These are phyloP conservation scores for Fusarium oxysporum DNA, from an alignment of 2,329 filamentous ascomycete genomes.

Conservation along the genomic window DNA sequence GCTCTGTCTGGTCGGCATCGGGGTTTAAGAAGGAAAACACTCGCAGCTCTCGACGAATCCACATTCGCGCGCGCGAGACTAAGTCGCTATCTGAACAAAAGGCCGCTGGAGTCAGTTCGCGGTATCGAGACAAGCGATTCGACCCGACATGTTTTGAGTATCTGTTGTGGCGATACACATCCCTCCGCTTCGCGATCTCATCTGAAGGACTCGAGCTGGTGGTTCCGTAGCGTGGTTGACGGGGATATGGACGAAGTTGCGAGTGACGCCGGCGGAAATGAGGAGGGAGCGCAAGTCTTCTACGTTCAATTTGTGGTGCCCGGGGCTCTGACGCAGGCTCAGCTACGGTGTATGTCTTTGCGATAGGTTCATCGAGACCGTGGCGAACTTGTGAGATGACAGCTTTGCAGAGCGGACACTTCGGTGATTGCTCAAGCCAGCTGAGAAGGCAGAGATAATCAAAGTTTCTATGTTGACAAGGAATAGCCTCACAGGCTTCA, in stretches of 20 bases:
- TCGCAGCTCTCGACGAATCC: slow-evolving; percentile 84
- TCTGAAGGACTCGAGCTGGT: slow-evolving; percentile 13
- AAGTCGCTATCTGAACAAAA: slow-evolving; percentile 75
- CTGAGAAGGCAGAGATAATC: slow-evolving; percentile 86
- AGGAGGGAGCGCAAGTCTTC: slow-evolving; percentile 4
- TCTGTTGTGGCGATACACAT: slow-evolving; percentile 77
- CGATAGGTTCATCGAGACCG: slow-evolving; percentile 62
- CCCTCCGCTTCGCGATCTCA: slow-evolving; percentile 65
- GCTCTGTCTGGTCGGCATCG: slow-evolving; percentile 37
- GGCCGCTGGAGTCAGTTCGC: slow-evolving; percentile 74
- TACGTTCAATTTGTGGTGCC: not conserved
- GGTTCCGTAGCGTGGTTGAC: slow-evolving; percentile 12
- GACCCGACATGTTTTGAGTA: slow-evolving; percentile 87
- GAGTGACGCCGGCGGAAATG: slow-evolving; percentile 2
- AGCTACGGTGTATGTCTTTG: slow-evolving; percentile 65
- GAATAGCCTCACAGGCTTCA: slow-evolving; percentile 76
- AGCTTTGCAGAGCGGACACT: slow-evolving; percentile 83
- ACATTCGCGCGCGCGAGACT: slow-evolving; percentile 80
- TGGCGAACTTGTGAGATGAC: slow-evolving; percentile 71
- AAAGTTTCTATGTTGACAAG: slow-evolving; percentile 84
- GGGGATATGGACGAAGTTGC: slow-evolving; percentile 15
- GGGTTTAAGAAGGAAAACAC: slow-evolving; percentile 80
- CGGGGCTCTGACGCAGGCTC: slow-evolving; percentile 48
- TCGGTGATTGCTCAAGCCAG: slow-evolving; percentile 80
- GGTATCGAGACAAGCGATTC: slow-evolving; percentile 81